These are phyloP conservation scores for Prunus davidiana DNA, from an alignment of 306 rosid species.

Conservation along the genomic window DNA sequence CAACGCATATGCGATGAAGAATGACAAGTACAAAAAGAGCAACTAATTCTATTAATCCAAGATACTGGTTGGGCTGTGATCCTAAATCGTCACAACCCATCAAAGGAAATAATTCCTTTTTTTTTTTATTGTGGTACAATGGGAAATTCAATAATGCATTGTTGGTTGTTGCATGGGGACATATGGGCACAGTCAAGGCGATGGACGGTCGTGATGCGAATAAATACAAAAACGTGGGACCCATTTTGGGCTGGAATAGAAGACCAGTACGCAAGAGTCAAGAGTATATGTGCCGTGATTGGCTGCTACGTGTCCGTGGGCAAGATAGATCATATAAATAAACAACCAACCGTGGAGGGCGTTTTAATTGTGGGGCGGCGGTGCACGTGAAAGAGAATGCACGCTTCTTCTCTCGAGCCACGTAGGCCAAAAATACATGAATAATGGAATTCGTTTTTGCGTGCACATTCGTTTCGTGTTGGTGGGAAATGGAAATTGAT, in stretches of 20 bases:
- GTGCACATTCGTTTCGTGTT: too few relatives aligned
- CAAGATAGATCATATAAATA: not conserved
- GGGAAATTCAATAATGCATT: too few relatives aligned
- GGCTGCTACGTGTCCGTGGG: not conserved
- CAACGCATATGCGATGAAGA: too few relatives aligned
- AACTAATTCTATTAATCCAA: too few relatives aligned
- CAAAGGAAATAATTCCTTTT: too few relatives aligned
- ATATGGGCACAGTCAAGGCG: not conserved
- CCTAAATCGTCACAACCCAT: too few relatives aligned
- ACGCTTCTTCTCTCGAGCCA: not conserved
- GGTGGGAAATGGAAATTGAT: too few relatives aligned
- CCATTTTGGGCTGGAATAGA: not conserved
- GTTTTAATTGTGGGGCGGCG: constrained; percentile 3
- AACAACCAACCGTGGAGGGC: not conserved
- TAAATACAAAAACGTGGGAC: not conserved
- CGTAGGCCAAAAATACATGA: not conserved
- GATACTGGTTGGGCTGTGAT: too few relatives aligned
- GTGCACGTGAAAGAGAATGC: constrained; percentile 19
- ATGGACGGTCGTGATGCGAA: constrained; percentile 22
- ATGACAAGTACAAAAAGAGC: too few relatives aligned
- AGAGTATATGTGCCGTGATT: constrained; percentile 11
- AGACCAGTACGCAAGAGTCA: not conserved
- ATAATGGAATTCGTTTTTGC: too few relatives aligned
- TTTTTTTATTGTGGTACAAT: too few relatives aligned
- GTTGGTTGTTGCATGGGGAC: not conserved